Conservation (phyloP, 306 rosid species). For the Glycine soja region DNA sequence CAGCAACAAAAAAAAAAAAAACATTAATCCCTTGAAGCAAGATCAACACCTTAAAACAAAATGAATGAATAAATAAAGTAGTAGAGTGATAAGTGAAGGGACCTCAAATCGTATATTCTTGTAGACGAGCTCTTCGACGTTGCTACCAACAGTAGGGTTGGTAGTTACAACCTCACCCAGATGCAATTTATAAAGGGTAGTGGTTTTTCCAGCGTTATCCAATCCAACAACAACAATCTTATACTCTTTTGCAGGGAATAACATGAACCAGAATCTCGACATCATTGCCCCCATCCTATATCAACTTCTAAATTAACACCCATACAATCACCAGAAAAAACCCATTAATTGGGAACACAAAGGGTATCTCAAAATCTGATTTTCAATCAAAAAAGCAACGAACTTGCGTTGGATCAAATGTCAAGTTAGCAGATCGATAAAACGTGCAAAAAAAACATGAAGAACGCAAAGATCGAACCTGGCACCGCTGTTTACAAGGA, state of each 20-base stretch:
- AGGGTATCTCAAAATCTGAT: slow-evolving; percentile 28
- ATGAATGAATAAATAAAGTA: neutral
- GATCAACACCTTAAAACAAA: slow-evolving; percentile 24
- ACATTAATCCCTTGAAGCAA: slow-evolving; percentile 24
- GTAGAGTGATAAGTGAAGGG: neutral
- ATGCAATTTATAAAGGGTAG: slow-evolving; percentile 95
- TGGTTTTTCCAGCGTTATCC: slow-evolving; percentile 97
- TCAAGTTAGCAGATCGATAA: slow-evolving; percentile 48
- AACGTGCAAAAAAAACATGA: neutral
- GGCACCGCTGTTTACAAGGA: slow-evolving; percentile 16
- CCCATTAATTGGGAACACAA: slow-evolving; percentile 25
- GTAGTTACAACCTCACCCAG: slow-evolving; percentile 98
- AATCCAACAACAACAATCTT: slow-evolving; percentile 94
- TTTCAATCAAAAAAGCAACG: neutral
- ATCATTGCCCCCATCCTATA: slow-evolving; percentile 78
- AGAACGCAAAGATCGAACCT: slow-evolving; percentile 52
- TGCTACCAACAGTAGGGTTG: slow-evolving; percentile 97
- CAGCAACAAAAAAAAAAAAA: neutral
- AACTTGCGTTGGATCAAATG: slow-evolving; percentile 37
- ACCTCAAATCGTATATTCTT: slow-evolving; percentile 98
- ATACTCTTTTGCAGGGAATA: slow-evolving; percentile 90
- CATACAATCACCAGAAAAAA: slow-evolving; percentile 30
- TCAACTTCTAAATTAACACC: slow-evolving; percentile 37
- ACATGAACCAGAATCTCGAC: slow-evolving; percentile 89
- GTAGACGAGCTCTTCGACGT: slow-evolving; percentile 95